These are phyloP conservation scores for Purshia tridentata DNA, from an alignment of 306 rosid species.

Conservation along the genomic window DNA sequence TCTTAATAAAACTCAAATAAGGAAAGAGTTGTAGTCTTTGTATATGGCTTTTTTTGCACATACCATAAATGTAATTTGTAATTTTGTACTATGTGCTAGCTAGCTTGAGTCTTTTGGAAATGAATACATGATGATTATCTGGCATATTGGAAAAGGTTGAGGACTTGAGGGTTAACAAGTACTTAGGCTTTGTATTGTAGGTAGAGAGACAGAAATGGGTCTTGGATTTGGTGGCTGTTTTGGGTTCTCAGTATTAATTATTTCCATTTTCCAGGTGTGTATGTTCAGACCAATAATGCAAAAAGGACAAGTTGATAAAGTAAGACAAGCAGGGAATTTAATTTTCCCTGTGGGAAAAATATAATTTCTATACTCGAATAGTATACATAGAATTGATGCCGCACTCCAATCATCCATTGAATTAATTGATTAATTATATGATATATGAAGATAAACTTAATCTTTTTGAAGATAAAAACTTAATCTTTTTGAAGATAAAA, in stretches of 20 bases:
- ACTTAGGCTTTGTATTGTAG: background rate
- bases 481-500: no score
- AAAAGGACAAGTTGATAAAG: background rate
- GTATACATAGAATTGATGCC: slow-evolving; percentile 1
- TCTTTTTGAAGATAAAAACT: no score
- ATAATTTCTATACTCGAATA: no score
- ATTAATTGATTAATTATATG: background rate
- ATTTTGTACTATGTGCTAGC: background rate
- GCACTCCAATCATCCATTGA: slow-evolving; percentile 9
- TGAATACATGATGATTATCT: no score
- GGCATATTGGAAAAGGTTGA: background rate
- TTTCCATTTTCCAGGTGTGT: slow-evolving; percentile 7
- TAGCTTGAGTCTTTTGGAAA: no score
- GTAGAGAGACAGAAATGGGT: slow-evolving; percentile 1
- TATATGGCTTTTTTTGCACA: background rate
- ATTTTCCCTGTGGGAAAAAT: background rate
- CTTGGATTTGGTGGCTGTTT: slow-evolving; percentile 3
- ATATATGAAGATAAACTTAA: no score
- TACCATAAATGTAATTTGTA: background rate
- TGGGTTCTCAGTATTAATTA: slow-evolving; percentile 1
- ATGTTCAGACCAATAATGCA: slow-evolving; percentile 5
- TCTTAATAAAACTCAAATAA: background rate
- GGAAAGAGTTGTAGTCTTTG: background rate
- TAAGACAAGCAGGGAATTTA: background rate
- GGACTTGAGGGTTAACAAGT: background rate